Percentiles rank a stretch among this genome's conserved stretches.
Conservation (phyloP, 257 asterid genomes). For the Nicotiana paniculata region DNA sequence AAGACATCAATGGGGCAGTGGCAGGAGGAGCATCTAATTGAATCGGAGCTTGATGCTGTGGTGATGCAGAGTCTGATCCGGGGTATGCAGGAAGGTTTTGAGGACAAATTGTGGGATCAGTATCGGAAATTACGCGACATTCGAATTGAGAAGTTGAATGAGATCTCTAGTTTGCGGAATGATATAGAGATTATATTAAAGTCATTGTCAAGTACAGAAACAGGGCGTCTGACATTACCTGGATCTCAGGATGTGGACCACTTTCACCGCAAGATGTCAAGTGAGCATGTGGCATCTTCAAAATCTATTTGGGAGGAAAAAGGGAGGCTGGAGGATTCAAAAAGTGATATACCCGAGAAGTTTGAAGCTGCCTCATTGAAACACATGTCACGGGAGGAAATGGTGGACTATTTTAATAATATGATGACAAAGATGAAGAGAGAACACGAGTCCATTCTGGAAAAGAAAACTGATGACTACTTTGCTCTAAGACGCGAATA, state of each 20-base stretch:
- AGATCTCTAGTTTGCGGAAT: slow-evolving; percentile 39
- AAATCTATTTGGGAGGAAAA: slow-evolving; percentile 38
- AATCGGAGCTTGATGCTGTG: slow-evolving; percentile 42
- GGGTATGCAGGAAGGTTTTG: slow-evolving; percentile 38
- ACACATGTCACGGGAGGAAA: slow-evolving; percentile 42
- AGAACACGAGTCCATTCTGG: slow-evolving; percentile 66
- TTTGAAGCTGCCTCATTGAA: slow-evolving; percentile 50
- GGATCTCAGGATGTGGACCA: slow-evolving; percentile 60
- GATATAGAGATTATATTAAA: slow-evolving; percentile 57
- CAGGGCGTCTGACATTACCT: slow-evolving; percentile 39
- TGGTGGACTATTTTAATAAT: slow-evolving; percentile 54
- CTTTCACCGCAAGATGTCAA: slow-evolving; percentile 36
- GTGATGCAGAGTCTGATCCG: slow-evolving; percentile 41
- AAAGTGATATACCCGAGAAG: slow-evolving; percentile 43
- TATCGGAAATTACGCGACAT: slow-evolving; percentile 29
- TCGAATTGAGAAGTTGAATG: slow-evolving; percentile 56
- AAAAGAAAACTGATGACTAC: slow-evolving; percentile 52
- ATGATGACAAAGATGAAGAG: slow-evolving; percentile 61
- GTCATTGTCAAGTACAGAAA: slow-evolving; percentile 46
- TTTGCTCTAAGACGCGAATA: slow-evolving; percentile 59
- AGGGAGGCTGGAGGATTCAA: slow-evolving; percentile 40
- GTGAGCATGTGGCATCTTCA: slow-evolving; percentile 29
- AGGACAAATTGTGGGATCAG: slow-evolving; percentile 35
- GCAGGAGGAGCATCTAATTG: slow-evolving; percentile 31
- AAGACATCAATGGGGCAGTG: slow-evolving; percentile 33